A percentile compares a stretch with the other conserved stretches of the same genome.
Conservation (phyloP, 1,284 basidiomycete genomes). For the Sporisorium scitamineum region DNA sequence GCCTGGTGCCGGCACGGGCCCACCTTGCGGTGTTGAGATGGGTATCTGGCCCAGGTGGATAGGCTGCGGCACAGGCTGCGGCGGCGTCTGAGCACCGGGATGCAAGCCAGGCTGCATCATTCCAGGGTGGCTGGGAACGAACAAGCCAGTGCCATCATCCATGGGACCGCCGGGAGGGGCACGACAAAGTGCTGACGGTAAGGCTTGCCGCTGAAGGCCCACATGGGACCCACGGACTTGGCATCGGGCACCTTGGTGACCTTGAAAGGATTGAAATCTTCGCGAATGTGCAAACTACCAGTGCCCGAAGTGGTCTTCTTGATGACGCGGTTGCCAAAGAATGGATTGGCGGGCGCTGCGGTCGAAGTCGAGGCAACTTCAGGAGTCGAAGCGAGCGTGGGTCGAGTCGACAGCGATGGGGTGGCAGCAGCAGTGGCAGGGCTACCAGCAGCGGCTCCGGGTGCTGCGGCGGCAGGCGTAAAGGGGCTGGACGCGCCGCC, state of each 20-base stretch:
- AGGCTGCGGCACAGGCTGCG: slow-evolving; percentile 35
- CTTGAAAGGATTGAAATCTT: slow-evolving; percentile 95
- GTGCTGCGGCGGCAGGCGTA: slow-evolving; percentile 48
- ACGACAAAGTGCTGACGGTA: slow-evolving; percentile 78
- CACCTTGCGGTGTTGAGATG: slow-evolving; percentile 17
- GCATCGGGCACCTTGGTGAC: slow-evolving; percentile 83
- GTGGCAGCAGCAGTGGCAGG: slow-evolving; percentile 26
- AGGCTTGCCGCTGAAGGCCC: slow-evolving; percentile 90
- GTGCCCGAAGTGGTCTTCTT: slow-evolving; percentile 76
- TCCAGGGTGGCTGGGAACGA: slow-evolving; percentile 26
- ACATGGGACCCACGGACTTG: slow-evolving; percentile 78
- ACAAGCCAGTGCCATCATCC: slow-evolving; percentile 41
- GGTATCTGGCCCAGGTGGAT: slow-evolving; percentile 40
- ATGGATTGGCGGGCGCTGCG: slow-evolving; percentile 76
- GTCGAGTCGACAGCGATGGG: slow-evolving; percentile 38
- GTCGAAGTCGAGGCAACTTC: slow-evolving; percentile 45
- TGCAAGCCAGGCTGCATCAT: slow-evolving; percentile 50
- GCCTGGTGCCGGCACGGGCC: slow-evolving; percentile 13
- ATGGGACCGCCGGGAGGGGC: slow-evolving; percentile 25
- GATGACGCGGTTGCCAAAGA: slow-evolving; percentile 81
- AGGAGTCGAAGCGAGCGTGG: slow-evolving; percentile 70
- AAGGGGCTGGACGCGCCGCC: slow-evolving; percentile 54
- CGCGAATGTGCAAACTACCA: slow-evolving; percentile 80
- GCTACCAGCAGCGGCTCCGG: slow-evolving; percentile 18
- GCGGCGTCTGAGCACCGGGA: slow-evolving; percentile 36